Evolutionary conservation across 2,329 filamentous ascomycete species (phyloP).

Genomic region (Colletotrichum theobromicola): DNA sequence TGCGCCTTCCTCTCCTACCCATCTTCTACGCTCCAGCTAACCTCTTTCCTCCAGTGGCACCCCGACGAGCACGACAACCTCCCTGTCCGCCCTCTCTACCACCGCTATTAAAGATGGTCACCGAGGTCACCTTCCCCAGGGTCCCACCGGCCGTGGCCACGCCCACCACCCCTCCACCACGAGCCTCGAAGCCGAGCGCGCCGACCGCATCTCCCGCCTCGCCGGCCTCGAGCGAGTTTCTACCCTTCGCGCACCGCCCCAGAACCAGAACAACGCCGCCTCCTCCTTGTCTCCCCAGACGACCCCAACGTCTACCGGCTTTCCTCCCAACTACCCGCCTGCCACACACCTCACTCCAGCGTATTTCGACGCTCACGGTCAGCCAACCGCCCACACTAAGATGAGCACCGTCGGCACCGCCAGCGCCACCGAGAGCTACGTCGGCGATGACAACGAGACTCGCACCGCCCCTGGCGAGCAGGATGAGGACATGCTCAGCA

Average conservation of each 20-base stretch:
- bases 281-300: conserved; percentile 54
- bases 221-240: conserved; percentile 89
- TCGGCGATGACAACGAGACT: conserved; percentile 57
- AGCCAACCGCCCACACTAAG: conserved; percentile 70
- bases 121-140: conserved; percentile 75
- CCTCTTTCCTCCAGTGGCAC: conserved; percentile 69
- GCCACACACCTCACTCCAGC: conserved; percentile 57
- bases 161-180: conserved; percentile 67
- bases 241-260: conserved; percentile 65
- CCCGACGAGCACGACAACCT: conserved; percentile 90
- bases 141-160: conserved; percentile 59
- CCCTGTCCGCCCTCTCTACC: conserved; percentile 88
- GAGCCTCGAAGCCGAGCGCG: conserved; percentile 88
- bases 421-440: conserved; percentile 80
- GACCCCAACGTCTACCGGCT: conserved; percentile 53
- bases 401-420: conserved; percentile 92
- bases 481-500: conserved; percentile 75
- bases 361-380: conserved; percentile 82
- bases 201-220: conserved; percentile 92
- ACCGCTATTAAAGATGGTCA: conserved; percentile 97
- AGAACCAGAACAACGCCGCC: conserved; percentile 32
- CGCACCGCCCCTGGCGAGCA: conserved; percentile 59
- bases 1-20: conserved; percentile 51
- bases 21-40: neutral
- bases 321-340: conserved; percentile 43